Evolutionary conservation across 495 filamentous ascomycete species (phyloP).

Genomic region (Neurospora sp.): DNA sequence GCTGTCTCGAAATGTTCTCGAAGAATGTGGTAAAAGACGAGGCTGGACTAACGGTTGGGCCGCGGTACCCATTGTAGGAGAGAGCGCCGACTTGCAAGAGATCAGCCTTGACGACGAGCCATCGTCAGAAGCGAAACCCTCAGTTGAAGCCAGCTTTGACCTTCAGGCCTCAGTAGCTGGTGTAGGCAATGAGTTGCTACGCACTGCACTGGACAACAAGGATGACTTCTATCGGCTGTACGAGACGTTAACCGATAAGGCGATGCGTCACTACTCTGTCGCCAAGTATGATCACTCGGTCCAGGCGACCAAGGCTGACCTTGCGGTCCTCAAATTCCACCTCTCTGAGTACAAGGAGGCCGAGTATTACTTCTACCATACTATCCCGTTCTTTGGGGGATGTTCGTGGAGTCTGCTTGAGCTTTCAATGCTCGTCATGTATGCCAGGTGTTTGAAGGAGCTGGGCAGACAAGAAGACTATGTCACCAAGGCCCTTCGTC

Average conservation of each 20-base stretch:
- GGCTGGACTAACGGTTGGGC: slow-evolving; percentile 76
- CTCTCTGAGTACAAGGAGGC: slow-evolving; percentile 63
- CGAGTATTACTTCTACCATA: slow-evolving; percentile 68
- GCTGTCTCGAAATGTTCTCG: slow-evolving; percentile 69
- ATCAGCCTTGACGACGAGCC: slow-evolving; percentile 39
- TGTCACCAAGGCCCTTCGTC: slow-evolving; percentile 58
- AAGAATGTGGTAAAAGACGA: slow-evolving; percentile 58
- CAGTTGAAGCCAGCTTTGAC: slow-evolving; percentile 1
- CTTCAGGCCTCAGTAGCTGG: slow-evolving; percentile 27
- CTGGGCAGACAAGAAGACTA: slow-evolving; percentile 71
- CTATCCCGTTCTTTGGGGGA: slow-evolving; percentile 73
- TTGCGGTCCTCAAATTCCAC: slow-evolving; percentile 73
- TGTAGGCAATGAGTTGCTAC: slow-evolving; percentile 41
- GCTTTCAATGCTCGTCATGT: slow-evolving; percentile 73
- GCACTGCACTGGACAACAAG: slow-evolving; percentile 37
- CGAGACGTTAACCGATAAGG: slow-evolving; percentile 60
- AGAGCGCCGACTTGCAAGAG: slow-evolving; percentile 45
- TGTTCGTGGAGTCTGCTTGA: slow-evolving; percentile 73
- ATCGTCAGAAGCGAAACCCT: slow-evolving; percentile 15
- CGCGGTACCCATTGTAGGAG: slow-evolving; percentile 43
- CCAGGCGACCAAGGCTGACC: slow-evolving; percentile 69
- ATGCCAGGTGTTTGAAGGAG: slow-evolving; percentile 72
- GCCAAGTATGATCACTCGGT: slow-evolving; percentile 68
- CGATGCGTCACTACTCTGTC: slow-evolving; percentile 62
- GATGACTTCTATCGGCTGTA: slow-evolving; percentile 52